Conservation (phyloP, 257 asterid species). For the Capsicum rhomboideum region DNA sequence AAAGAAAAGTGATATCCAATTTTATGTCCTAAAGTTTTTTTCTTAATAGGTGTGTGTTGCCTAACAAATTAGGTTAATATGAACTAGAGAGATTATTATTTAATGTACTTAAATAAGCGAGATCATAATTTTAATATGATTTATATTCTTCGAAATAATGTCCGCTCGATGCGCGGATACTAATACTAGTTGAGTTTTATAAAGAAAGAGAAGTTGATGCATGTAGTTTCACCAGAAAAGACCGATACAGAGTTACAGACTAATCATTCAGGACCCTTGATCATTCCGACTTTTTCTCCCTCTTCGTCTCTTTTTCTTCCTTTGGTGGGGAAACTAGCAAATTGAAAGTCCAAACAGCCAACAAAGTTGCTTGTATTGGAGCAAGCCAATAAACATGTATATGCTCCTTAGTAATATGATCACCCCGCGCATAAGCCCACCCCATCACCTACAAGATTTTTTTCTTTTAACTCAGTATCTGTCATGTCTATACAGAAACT, state of each 20-base stretch:
- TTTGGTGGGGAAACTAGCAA: slow-evolving; percentile 25
- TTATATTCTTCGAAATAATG: too few relatives aligned
- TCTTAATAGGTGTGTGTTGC: too few relatives aligned
- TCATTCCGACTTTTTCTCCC: slow-evolving; percentile 36
- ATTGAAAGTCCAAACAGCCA: slow-evolving; percentile 60
- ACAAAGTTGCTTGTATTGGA: slow-evolving; percentile 70
- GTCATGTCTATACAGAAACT: background rate
- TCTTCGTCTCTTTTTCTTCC: slow-evolving; percentile 12
- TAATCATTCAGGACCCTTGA: background rate
- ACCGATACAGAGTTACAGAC: background rate
- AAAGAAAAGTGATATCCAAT: too few relatives aligned
- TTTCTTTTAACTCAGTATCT: background rate
- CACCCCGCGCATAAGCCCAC: slow-evolving; percentile 85
- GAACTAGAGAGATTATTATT: too few relatives aligned
- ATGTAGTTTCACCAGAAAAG: too few relatives aligned
- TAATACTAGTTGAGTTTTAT: too few relatives aligned
- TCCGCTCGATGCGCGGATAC: too few relatives aligned
- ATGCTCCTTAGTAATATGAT: slow-evolving; percentile 73
- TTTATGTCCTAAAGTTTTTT: too few relatives aligned
- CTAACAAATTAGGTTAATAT: too few relatives aligned
- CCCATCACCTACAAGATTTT: slow-evolving; percentile 63
- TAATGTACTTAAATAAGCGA: too few relatives aligned
- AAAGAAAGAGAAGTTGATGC: too few relatives aligned
- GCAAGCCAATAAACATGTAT: slow-evolving; percentile 87
- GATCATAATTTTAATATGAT: too few relatives aligned